Evolutionary conservation across 2,329 filamentous ascomycete genomes (phyloP).

Genomic region (Fusarium albosuccineum): DNA sequence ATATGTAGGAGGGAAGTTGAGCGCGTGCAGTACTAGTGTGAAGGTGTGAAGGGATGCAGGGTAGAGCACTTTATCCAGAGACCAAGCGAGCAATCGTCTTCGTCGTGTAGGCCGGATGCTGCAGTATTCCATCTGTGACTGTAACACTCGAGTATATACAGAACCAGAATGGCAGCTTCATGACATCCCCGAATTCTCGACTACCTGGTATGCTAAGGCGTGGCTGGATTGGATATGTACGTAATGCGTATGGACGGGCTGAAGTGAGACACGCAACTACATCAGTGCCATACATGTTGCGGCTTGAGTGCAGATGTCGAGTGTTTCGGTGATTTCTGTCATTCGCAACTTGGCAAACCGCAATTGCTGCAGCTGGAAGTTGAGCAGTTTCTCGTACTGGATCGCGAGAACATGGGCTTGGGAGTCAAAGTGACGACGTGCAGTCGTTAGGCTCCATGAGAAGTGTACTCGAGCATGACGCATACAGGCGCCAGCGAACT

Average conservation of each 20-base stretch:
- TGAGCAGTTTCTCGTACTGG: background rate
- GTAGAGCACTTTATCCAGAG: slow-evolving; percentile 12
- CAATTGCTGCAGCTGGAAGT: slow-evolving; percentile 5
- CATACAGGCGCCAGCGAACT: too few species aligned
- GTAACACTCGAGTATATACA: slow-evolving; percentile 19
- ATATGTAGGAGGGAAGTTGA: too few species aligned
- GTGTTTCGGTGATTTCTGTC: slow-evolving; percentile 6
- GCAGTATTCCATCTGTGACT: slow-evolving; percentile 8
- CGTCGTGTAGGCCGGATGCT: slow-evolving; percentile 23
- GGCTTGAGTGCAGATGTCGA: slow-evolving; percentile 10
- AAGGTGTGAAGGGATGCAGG: slow-evolving; percentile 29
- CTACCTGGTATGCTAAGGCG: slow-evolving; percentile 6
- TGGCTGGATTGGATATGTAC: slow-evolving; percentile 1
- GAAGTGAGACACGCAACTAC: slow-evolving; percentile 26
- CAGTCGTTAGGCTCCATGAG: slow-evolving; percentile 6
- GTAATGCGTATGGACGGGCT: slow-evolving; percentile 35
- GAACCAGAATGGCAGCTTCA: slow-evolving; percentile 12
- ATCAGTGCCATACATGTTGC: slow-evolving; percentile 19
- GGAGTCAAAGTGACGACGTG: slow-evolving; percentile 3
- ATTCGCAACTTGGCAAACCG: slow-evolving; percentile 17
- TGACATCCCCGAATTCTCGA: slow-evolving; percentile 12
- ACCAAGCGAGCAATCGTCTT: slow-evolving; percentile 16
- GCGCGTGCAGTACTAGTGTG: slow-evolving; percentile 23
- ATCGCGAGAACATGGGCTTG: background rate
- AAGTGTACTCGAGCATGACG: background rate